Percentiles rank a stretch among this genome's conserved stretches.
Evolutionary conservation across 2,329 filamentous ascomycete genomes (phyloP).

Genomic region (Colletotrichum cordylinicola): DNA sequence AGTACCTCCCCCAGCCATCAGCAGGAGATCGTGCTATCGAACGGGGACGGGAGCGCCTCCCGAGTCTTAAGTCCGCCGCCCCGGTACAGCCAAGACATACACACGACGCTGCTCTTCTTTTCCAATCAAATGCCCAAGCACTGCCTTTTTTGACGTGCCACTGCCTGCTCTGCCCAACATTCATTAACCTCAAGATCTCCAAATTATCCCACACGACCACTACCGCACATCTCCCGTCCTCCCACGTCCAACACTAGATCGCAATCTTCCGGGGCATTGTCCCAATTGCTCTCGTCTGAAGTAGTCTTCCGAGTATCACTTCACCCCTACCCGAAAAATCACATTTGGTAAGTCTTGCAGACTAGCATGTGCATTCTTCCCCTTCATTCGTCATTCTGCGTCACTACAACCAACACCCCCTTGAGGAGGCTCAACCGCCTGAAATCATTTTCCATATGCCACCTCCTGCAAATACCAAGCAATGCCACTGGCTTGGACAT

Average conservation of each 20-base stretch:
- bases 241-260: background rate
- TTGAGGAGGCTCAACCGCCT: background rate
- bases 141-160: constrained; percentile 7
- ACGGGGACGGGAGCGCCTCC: constrained; percentile 7
- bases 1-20: background rate
- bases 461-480: background rate
- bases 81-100: background rate
- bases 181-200: background rate
- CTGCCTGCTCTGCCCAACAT: background rate
- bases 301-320: background rate
- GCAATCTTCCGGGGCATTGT: background rate
- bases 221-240: background rate
- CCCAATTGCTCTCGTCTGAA: background rate
- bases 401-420: background rate
- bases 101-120: background rate
- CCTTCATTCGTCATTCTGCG: background rate
- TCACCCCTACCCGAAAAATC: background rate
- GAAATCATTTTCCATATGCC: background rate
- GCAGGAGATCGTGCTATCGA: background rate
- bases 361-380: background rate
- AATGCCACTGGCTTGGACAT: background rate
- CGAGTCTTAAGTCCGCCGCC: constrained; percentile 11
- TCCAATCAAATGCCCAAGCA: constrained; percentile 8
- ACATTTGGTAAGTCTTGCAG: background rate
- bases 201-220: background rate